Evolutionary conservation across 2,329 filamentous ascomycete genomes (phyloP), one percentile per base, ranked within the genome.

Genomic region (Blumeriella jaapii): DNA sequence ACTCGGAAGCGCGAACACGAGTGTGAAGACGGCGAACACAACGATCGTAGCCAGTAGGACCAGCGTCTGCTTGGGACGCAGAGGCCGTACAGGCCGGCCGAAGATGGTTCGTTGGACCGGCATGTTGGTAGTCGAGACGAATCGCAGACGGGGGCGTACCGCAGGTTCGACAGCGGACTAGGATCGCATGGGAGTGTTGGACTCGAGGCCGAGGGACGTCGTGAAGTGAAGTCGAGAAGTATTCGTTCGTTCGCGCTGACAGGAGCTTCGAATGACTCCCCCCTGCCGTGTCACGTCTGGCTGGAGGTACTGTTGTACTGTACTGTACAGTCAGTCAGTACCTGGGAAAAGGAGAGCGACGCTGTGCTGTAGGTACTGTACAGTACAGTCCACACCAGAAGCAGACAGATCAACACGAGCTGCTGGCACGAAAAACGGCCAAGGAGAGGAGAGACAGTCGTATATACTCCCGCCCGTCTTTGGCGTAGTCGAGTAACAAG

Each of bases 21-120:
- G 61, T 28, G 63, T 64, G 46, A 69, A 61, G 38, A 76, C 49
- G 39, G 68, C 69, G 45, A 74, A 68, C 24, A 73, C 43, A 40
- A 65, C 62, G 29, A 77, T 57, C 36, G 59, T 53, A 37, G 64
- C 58, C 25, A 77, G 59, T 14, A 76, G 57, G 34, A 69, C 52
- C 12, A 65, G 65, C 43, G 74, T 56, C 36, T 68, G 69, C 29
- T 69, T 67, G 14, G 70, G 61, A 28, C 61, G 58, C 39, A 76
- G 56, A 34, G 65, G 65, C 40, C 65, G 63, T 43, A 73, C 49
- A 11, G 64, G 62, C 33, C 64, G 60, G 33, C 68, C 67, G 33
- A 67, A 63, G 26, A 71, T 17, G 29, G 58, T 59, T 44, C 58
- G 60, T 47, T 64, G 62, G 41, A 61, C 62, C 17, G 64, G 64